phyloP scores from a whole-genome alignment of 495 filamentous ascomycete genomes.

The Melanomma pulvis-pyrius region DNA sequence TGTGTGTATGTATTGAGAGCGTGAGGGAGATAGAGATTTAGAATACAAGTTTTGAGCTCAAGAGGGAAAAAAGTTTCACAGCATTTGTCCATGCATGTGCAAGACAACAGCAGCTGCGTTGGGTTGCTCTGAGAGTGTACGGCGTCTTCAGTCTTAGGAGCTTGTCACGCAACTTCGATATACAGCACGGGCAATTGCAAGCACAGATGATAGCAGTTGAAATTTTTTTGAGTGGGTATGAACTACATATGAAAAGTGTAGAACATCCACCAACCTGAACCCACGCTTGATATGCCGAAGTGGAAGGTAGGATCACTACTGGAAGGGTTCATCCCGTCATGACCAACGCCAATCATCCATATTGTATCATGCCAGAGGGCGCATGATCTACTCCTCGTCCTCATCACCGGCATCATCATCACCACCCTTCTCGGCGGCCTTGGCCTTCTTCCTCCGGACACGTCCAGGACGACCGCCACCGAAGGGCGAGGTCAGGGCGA shows the following conservation, averaged over 20 bases:
- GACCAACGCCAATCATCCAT: constrained; percentile 25
- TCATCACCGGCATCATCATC: constrained; percentile 81
- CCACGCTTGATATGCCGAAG: constrained; percentile 12
- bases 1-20: background rate
- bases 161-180: too few species aligned
- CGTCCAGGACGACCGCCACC: constrained; percentile 96
- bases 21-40: too few species aligned
- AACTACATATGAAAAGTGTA: constrained; percentile 8
- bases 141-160: too few species aligned
- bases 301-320: constrained; percentile 7
- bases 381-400: constrained; percentile 76
- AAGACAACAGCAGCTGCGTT: too few species aligned
- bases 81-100: too few species aligned
- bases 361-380: background rate
- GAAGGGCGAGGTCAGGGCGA: constrained; percentile 93
- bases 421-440: constrained; percentile 88
- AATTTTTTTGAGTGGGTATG: constrained; percentile 6
- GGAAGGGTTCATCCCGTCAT: constrained; percentile 19
- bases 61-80: too few species aligned
- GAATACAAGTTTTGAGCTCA: too few species aligned
- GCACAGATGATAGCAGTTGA: background rate
- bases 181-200: background rate
- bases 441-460: constrained; percentile 98
- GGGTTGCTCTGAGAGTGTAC: too few species aligned
- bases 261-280: constrained; percentile 13